These are phyloP conservation scores for Elongisporangium anandrum DNA, from an alignment of 352 stramenopile species.

Conservation along the genomic window DNA sequence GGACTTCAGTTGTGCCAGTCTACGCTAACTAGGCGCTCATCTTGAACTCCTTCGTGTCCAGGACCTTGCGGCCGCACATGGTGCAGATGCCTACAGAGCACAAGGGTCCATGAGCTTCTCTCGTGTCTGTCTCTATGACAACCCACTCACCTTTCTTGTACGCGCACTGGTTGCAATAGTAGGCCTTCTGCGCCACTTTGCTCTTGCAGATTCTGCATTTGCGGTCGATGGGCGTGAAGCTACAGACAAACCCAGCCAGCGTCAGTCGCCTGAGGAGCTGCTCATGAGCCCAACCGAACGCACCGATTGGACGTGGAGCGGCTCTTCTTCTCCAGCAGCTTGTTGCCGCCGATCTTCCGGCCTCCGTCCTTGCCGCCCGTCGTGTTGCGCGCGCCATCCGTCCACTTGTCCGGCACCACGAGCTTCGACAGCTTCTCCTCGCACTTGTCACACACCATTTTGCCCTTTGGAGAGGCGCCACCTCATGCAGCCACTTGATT, in stretches of 20 bases:
- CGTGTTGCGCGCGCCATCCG: slow-evolving; percentile 53
- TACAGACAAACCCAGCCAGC: too few relatives aligned
- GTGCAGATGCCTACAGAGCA: slow-evolving; percentile 44
- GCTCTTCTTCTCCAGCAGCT: slow-evolving; percentile 40
- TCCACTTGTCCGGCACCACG: slow-evolving; percentile 76
- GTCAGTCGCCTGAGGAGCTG: neutral
- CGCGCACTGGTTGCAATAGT: slow-evolving; percentile 76
- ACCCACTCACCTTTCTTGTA: slow-evolving; percentile 63
- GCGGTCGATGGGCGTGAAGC: slow-evolving; percentile 45
- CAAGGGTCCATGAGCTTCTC: too few relatives aligned
- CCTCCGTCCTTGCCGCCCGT: slow-evolving; percentile 50
- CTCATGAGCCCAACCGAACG: neutral
- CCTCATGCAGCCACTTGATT: neutral
- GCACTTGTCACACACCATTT: slow-evolving; percentile 74
- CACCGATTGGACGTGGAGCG: slow-evolving; percentile 24
- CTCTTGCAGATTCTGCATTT: slow-evolving; percentile 67
- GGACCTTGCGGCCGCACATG: slow-evolving; percentile 63
- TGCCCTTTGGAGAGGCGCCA: neutral
- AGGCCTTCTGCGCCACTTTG: slow-evolving; percentile 37
- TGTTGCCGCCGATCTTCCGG: slow-evolving; percentile 34
- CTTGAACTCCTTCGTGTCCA: slow-evolving; percentile 65
- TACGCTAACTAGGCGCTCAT: slow-evolving; percentile 24
- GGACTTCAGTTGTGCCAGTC: too few relatives aligned
- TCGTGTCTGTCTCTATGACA: too few relatives aligned
- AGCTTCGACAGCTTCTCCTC: slow-evolving; percentile 76